A percentile compares a stretch with the other conserved stretches of the same genome.
Evolutionary conservation across 2,329 filamentous ascomycete species (phyloP).

Genomic region (Fusarium subtropicale): DNA sequence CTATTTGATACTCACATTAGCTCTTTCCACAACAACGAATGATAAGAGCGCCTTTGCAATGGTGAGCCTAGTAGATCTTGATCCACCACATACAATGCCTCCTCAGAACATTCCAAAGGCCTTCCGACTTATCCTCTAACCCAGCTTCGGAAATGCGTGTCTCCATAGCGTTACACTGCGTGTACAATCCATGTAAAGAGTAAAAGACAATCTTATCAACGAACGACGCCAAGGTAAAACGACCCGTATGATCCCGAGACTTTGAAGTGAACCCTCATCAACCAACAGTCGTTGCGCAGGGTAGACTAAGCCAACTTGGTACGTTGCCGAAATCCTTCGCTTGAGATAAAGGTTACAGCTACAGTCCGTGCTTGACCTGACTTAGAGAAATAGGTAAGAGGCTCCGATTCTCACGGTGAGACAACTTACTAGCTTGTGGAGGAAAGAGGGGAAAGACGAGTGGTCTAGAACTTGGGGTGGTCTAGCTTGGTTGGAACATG

Average conservation of each 20-base stretch:
- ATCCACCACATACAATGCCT: not conserved
- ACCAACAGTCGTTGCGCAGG: not conserved
- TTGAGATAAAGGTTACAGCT: not conserved
- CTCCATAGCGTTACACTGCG: not conserved
- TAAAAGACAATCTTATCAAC: not conserved
- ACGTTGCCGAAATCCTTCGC: not conserved
- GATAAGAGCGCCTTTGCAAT: not conserved
- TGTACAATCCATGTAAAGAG: not conserved
- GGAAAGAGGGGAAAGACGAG: not conserved
- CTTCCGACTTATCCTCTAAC: not conserved
- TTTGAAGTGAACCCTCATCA: not conserved
- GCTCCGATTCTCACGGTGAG: conserved; percentile 20
- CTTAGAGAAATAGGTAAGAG: not conserved
- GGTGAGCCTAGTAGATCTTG: not conserved
- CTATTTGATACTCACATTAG: not conserved
- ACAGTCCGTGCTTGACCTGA: conserved; percentile 10
- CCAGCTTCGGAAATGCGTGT: not conserved
- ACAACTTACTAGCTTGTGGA: not conserved
- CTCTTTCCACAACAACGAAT: not conserved
- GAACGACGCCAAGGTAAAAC: conserved; percentile 5
- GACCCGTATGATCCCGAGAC: conserved; percentile 7
- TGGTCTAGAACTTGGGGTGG: not conserved
- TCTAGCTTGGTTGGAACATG: not conserved
- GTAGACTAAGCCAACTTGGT: not conserved
- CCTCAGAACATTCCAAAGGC: not conserved